A percentile compares a stretch with the other conserved stretches of the same genome.
Conservation (phyloP, 1,284 basidiomycete genomes). For the Moniliophthora roreri region DNA sequence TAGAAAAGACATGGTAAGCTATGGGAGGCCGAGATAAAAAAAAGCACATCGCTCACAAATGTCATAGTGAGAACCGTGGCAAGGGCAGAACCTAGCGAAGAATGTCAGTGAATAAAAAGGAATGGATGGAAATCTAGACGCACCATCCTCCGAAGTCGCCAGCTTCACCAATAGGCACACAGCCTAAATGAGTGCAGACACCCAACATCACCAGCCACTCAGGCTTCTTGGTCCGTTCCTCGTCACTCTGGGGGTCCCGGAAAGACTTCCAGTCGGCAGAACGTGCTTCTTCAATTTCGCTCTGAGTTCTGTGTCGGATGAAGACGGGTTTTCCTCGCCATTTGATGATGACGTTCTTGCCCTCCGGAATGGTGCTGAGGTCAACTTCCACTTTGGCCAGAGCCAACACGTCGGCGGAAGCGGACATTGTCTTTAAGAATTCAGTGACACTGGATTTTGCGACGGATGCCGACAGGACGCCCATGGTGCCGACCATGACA, state of each 20-base stretch:
- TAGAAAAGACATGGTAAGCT: constrained; percentile 27
- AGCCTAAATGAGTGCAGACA: constrained; percentile 98
- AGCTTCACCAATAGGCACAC: constrained; percentile 97
- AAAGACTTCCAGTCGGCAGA: constrained; percentile 81
- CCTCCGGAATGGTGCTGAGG: constrained; percentile 89
- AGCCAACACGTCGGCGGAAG: constrained; percentile 97
- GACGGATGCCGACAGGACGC: constrained; percentile 90
- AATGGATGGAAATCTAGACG: constrained; percentile 27
- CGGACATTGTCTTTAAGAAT: constrained; percentile 95
- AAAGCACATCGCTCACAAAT: constrained; percentile 59
- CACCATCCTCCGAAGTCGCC: constrained; percentile 98
- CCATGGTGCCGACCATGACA: constrained; percentile 97
- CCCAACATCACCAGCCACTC: constrained; percentile 99
- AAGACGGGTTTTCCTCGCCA: constrained; percentile 99
- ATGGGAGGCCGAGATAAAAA: constrained; percentile 5
- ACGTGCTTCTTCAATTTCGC: constrained; percentile 95
- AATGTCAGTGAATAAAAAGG: constrained; percentile 10
- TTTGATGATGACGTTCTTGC: constrained; percentile 97
- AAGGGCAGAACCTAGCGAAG: constrained; percentile 81
- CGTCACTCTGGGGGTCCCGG: constrained; percentile 92
- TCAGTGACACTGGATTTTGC: constrained; percentile 95
- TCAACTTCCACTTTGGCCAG: constrained; percentile 98
- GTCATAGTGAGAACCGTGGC: constrained; percentile 98
- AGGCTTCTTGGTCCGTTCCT: constrained; percentile 87
- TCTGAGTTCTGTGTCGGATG: constrained; percentile 92